Conservation (phyloP, 2,329 filamentous ascomycete species). For the Monilinia fructicola region DNA sequence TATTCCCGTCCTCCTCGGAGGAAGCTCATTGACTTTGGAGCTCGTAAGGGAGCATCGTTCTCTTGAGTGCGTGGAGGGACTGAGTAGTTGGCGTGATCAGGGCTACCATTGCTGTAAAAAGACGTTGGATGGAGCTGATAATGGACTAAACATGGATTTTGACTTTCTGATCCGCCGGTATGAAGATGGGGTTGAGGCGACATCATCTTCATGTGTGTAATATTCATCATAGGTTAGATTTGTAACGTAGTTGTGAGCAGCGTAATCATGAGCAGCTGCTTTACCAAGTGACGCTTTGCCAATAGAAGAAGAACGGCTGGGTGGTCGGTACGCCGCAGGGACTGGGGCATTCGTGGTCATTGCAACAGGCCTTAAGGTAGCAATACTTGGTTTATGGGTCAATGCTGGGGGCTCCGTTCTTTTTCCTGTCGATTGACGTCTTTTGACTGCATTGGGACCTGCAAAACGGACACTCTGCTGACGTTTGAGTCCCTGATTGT, state of each 20-base stretch:
- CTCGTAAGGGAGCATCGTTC: constrained; percentile 42
- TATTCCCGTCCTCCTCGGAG: constrained; percentile 42
- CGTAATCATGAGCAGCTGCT: constrained; percentile 34
- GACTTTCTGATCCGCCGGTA: constrained; percentile 55
- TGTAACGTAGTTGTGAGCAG: constrained; percentile 42
- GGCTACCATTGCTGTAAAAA: constrained; percentile 38
- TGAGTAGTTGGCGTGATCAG: constrained; percentile 28
- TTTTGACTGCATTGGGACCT: constrained; percentile 36
- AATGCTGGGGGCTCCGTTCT: constrained; percentile 29
- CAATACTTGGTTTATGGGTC: constrained; percentile 27
- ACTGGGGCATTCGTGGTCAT: constrained; percentile 37
- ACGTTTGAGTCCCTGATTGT: constrained; percentile 41
- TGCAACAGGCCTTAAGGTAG: constrained; percentile 33
- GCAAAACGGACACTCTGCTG: constrained; percentile 57
- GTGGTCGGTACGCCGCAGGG: constrained; percentile 37
- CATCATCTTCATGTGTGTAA: constrained; percentile 51
- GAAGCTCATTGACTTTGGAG: constrained; percentile 58
- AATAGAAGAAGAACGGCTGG: constrained; percentile 39
- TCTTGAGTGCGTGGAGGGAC: constrained; percentile 33
- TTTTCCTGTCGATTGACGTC: constrained; percentile 32
- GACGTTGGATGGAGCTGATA: constrained; percentile 31
- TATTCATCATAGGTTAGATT: constrained; percentile 45
- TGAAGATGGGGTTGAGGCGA: constrained; percentile 49
- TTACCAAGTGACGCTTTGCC: constrained; percentile 35
- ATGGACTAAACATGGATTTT: constrained; percentile 52